These are phyloP conservation scores for Aspergillus hortae DNA, from an alignment of 2,329 filamentous ascomycete genomes.

Conservation along the genomic window DNA sequence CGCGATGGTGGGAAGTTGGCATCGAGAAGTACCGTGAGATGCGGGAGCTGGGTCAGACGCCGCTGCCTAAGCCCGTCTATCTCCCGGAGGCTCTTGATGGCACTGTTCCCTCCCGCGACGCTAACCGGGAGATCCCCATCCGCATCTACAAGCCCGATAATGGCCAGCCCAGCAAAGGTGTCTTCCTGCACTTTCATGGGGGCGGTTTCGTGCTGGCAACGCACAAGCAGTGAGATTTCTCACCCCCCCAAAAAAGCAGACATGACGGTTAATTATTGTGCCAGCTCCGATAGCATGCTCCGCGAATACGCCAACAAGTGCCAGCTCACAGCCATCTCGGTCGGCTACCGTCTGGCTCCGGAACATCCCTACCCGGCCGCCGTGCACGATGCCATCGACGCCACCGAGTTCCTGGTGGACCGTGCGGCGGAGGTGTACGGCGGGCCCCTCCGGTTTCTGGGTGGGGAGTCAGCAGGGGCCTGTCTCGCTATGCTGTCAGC, in stretches of 20 bases:
- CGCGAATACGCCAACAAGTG: conserved; percentile 49
- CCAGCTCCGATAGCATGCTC: conserved; percentile 46
- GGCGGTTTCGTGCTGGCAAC: conserved; percentile 41
- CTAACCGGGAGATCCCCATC: conserved; percentile 49
- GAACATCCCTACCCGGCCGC: conserved; percentile 56
- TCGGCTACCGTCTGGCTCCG: conserved; percentile 59
- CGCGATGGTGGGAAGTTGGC: conserved; percentile 55
- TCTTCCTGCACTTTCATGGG: conserved; percentile 57
- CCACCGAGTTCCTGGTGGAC: conserved; percentile 5
- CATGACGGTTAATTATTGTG: neutral
- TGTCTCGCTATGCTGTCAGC: neutral
- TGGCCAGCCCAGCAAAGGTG: conserved; percentile 38
- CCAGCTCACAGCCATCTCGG: conserved; percentile 49
- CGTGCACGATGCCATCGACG: conserved; percentile 2
- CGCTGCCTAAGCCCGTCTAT: conserved; percentile 46
- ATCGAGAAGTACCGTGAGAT: conserved; percentile 54
- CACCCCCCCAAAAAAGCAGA: neutral
- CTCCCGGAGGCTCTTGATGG: conserved; percentile 47
- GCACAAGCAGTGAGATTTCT: conserved; percentile 10
- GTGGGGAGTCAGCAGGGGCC: conserved; percentile 6
- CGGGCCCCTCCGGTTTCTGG: conserved; percentile 2
- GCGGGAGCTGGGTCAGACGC: conserved; percentile 52
- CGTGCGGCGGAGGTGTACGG: neutral
- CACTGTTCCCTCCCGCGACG: conserved; percentile 51
- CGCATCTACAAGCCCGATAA: conserved; percentile 51